Conservation (phyloP, 495 filamentous ascomycete species). For the Hypoxylon trugodes region DNA sequence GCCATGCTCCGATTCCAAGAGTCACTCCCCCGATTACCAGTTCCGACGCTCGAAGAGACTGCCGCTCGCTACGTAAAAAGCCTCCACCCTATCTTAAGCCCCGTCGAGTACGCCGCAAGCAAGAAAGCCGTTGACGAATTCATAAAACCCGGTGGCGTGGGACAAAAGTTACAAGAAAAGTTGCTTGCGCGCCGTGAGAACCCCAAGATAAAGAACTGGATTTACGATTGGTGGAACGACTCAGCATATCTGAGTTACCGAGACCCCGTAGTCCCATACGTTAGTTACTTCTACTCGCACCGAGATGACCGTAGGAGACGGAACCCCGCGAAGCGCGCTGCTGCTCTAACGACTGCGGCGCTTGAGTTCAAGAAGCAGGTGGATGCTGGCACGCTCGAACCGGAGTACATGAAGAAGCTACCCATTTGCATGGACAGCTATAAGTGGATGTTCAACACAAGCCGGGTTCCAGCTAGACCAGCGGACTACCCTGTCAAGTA, state of each 20-base stretch:
- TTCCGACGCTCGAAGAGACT: constrained; percentile 94
- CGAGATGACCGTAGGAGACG: constrained; percentile 89
- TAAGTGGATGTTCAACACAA: constrained; percentile 98
- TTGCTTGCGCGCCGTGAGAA: constrained; percentile 82
- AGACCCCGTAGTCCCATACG: constrained; percentile 96
- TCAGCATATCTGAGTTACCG: constrained; percentile 90
- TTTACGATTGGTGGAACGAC: constrained; percentile 98
- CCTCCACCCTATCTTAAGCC: constrained; percentile 80
- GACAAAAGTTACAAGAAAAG: constrained; percentile 87
- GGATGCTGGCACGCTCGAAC: constrained; percentile 83
- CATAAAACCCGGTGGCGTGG: constrained; percentile 79
- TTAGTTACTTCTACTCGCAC: constrained; percentile 99
- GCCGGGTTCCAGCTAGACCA: constrained; percentile 83
- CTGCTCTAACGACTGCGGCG: constrained; percentile 82
- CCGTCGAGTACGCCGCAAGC: constrained; percentile 76
- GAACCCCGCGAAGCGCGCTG: constrained; percentile 90
- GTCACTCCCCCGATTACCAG: constrained; percentile 88
- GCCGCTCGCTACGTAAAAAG: constrained; percentile 90
- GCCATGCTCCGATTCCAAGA: constrained; percentile 96
- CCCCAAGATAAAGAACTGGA: constrained; percentile 90
- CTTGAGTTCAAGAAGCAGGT: constrained; percentile 96
- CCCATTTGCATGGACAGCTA: constrained; percentile 98
- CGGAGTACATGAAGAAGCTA: constrained; percentile 95
- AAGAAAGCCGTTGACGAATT: constrained; percentile 85
- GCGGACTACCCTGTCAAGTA: constrained; percentile 88